Base-by-base conservation (phyloP, 1,284 basidiomycete species). In the Fomitopsis pinicola region DNA sequence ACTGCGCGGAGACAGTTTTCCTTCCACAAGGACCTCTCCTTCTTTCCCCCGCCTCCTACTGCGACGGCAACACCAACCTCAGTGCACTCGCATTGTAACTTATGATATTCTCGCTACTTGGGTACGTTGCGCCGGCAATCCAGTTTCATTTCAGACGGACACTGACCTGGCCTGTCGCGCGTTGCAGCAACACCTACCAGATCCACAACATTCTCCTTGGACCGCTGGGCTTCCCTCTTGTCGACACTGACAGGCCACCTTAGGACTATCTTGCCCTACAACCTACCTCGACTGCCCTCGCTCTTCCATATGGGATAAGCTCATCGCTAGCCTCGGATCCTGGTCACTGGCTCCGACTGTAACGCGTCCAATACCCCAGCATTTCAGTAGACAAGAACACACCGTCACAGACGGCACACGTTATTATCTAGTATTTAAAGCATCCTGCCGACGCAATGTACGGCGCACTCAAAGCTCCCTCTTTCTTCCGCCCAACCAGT, bases 161-260 rank as follows among this genome's bases (percentile, higher is more conserved):
- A 55, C 63, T 64, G 61, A 63, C 64, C 35, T 45, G 26, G 36
- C 57, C 12, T 36, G 42, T 42, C 42, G 26, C 28, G 19, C 53
- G 19, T 42, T 50, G 30, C 64, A 76, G 77, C 72, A 78, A 73
- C 76, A 76, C 77, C 72, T 79, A 80, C 62, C 69, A 64, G 72
- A 80, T 79, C 72, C 78, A 78, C 81, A 80, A 75, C 74, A 80
- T 85, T 82, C 81, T 81, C 78, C 82, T 86, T 75, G 80, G 78
- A 72, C 88, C 86, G 67, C 81, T 84, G 78, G 82, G 75, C 64
- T 79, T 78, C 77, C 74, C 78, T 72, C 80, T 86, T 68, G 76
- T 87, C 72, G 85, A 85, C 82, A 84, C 82, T 64, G 88, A 92
- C 81, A 80, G 86, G 66, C 89, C 89, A 72, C 89, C 90, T 83